Percentiles rank a stretch among this genome's conserved stretches.
Evolutionary conservation across 495 filamentous ascomycete species (phyloP).

Genomic region (Saxophila tyrrhenica): DNA sequence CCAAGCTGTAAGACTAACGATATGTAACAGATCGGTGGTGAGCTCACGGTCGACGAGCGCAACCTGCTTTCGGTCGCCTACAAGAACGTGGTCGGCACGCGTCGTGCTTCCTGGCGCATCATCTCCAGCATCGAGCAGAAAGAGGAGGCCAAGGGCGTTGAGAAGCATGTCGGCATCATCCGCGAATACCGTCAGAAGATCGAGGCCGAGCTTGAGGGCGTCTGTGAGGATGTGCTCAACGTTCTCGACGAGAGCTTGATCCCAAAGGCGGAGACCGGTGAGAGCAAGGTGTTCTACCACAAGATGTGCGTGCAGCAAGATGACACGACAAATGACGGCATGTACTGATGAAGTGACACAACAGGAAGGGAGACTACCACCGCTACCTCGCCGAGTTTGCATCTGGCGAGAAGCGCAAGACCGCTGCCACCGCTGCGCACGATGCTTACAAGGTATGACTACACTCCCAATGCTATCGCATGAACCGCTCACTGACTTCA

Average conservation of each 20-base stretch:
- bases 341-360: no score
- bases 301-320: conserved; percentile 98
- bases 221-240: conserved; percentile 96
- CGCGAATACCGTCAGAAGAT: conserved; percentile 98
- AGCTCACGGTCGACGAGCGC: conserved; percentile 95
- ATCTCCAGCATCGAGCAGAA: conserved; percentile 99
- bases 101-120: conserved; percentile 98
- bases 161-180: conserved; percentile 93
- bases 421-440: conserved; percentile 83
- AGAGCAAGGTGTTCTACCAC: conserved; percentile 99
- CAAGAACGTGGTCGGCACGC: conserved; percentile 99
- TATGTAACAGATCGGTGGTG: conserved; percentile 63
- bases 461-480: not conserved
- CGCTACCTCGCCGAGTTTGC: conserved; percentile 99
- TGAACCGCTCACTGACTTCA: conserved; percentile 5
- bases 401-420: conserved; percentile 93
- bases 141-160: conserved; percentile 98
- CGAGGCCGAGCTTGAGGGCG: conserved; percentile 91
- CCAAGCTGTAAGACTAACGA: not conserved
- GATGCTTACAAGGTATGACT: conserved; percentile 80
- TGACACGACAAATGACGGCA: not conserved
- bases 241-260: conserved; percentile 93
- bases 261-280: conserved; percentile 92
- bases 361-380: conserved; percentile 99
- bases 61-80: conserved; percentile 99